phyloP scores from a whole-genome alignment of 441 rosid species.

The Brassica hybrid region DNA sequence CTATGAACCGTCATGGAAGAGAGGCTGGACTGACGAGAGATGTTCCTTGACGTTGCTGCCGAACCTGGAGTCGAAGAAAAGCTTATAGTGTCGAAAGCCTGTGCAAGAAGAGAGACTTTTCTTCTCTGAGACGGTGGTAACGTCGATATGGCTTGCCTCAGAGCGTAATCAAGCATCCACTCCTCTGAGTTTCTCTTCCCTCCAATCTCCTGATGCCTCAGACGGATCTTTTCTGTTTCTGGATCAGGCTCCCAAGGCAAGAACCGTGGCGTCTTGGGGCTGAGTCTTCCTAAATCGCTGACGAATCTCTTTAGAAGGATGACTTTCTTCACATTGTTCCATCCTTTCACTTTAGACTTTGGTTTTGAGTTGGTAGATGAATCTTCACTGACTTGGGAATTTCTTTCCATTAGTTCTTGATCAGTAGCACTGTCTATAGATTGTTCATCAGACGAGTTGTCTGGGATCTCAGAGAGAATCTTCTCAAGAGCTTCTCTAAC shows the following conservation, averaged over 20 bases:
- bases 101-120: conserved; percentile 80
- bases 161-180: conserved; percentile 94
- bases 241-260: conserved; percentile 58
- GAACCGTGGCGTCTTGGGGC: conserved; percentile 57
- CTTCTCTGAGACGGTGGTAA: conserved; percentile 78
- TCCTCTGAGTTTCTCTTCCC: conserved; percentile 79
- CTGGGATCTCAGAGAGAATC: conserved; percentile 77
- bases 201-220: conserved; percentile 64
- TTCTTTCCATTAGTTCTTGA: conserved; percentile 47
- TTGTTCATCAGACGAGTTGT: conserved; percentile 66
- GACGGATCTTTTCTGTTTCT: conserved; percentile 68
- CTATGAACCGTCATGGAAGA: conserved; percentile 22
- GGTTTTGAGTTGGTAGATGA: conserved; percentile 38
- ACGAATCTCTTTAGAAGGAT: conserved; percentile 78
- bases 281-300: conserved; percentile 73
- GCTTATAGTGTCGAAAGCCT: conserved; percentile 88
- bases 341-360: conserved; percentile 54
- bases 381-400: conserved; percentile 41
- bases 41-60: conserved; percentile 35
- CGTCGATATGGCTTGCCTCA: conserved; percentile 75
- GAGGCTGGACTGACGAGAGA: conserved; percentile 43
- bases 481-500: conserved; percentile 83
- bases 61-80: conserved; percentile 37
- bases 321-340: conserved; percentile 84
- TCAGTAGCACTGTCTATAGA: conserved; percentile 48